A percentile compares a stretch with the other conserved stretches of the same genome.
Conservation (phyloP, 2,329 filamentous ascomycete genomes). For the Xylariomycetidae sp. region DNA sequence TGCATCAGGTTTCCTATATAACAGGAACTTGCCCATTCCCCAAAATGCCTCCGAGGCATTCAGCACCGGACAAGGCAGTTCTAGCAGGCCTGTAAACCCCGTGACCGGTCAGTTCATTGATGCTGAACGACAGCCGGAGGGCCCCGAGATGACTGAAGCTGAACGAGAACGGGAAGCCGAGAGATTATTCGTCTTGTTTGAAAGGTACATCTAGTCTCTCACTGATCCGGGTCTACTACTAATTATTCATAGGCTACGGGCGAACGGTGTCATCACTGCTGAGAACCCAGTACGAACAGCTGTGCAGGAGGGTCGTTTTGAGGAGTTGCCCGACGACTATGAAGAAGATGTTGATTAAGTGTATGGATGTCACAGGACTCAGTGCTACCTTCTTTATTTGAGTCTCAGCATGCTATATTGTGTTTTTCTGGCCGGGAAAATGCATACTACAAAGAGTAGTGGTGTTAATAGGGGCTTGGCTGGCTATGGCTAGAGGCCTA, state of each 20-base stretch:
- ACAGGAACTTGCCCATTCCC: slow-evolving; percentile 75
- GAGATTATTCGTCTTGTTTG: slow-evolving; percentile 83
- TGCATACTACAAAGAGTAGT: no score
- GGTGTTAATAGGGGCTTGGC: no score
- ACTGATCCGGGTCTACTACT: slow-evolving; percentile 6
- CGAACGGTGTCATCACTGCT: slow-evolving; percentile 57
- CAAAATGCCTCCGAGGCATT: slow-evolving; percentile 56
- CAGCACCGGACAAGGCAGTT: slow-evolving; percentile 23
- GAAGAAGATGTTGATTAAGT: slow-evolving; percentile 23
- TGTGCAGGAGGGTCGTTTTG: slow-evolving; percentile 57
- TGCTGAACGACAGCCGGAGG: slow-evolving; percentile 53
- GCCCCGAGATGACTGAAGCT: slow-evolving; percentile 77
- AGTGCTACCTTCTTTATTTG: no score
- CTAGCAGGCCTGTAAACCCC: slow-evolving; percentile 61
- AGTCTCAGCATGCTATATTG: no score
- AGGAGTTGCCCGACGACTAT: slow-evolving; percentile 47
- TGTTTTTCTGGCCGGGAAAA: no score
- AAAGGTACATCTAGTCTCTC: slow-evolving; percentile 53
- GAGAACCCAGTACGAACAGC: slow-evolving; percentile 65
- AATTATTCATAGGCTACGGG: slow-evolving; percentile 20
- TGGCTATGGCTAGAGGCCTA: no score
- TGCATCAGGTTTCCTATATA: slow-evolving; percentile 83
- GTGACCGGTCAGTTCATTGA: slow-evolving; percentile 81
- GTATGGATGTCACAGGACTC: no score
- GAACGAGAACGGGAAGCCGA: slow-evolving; percentile 93